phyloP scores from a whole-genome alignment of 2,329 filamentous ascomycete genomes.

The Colletotrichum magnum region DNA sequence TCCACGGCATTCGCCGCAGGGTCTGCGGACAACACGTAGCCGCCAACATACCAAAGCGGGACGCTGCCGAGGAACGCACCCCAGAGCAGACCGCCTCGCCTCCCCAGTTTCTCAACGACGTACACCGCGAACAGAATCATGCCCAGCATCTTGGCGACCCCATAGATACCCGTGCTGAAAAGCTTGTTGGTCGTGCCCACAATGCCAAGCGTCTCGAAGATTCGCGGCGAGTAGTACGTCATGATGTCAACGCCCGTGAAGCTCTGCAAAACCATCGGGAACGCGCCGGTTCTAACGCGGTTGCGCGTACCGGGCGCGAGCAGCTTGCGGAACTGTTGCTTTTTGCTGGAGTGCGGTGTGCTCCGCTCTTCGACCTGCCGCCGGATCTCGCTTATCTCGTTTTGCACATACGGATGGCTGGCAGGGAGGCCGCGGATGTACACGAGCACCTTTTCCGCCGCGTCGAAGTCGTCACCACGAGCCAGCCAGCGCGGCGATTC shows the following conservation, averaged over 20 bases:
- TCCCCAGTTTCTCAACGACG: conserved; percentile 61
- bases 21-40: conserved; percentile 51
- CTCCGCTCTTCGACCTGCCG: conserved; percentile 66
- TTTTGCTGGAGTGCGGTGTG: conserved; percentile 45
- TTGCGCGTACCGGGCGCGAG: conserved; percentile 14
- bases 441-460: conserved; percentile 53
- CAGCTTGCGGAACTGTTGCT: conserved; percentile 44
- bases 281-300: conserved; percentile 39
- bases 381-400: conserved; percentile 54
- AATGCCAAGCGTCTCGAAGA: conserved; percentile 55
- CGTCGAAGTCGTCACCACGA: conserved; percentile 52
- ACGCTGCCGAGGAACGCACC: conserved; percentile 55
- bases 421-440: conserved; percentile 56
- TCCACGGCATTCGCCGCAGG: conserved; percentile 56
- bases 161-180: conserved; percentile 57
- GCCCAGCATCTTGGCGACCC: conserved; percentile 53
- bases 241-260: conserved; percentile 68
- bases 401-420: conserved; percentile 56
- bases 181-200: conserved; percentile 49
- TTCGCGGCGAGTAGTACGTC: conserved; percentile 48
- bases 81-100: conserved; percentile 61
- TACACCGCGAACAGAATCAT: conserved; percentile 57
- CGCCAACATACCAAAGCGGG: conserved; percentile 54
- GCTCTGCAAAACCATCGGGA: conserved; percentile 46
- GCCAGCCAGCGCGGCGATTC: conserved; percentile 56